A percentile compares a stretch with the other conserved stretches of the same genome.
Conservation (phyloP, 169 alveolate species). For the Condylostoma magnum region DNA sequence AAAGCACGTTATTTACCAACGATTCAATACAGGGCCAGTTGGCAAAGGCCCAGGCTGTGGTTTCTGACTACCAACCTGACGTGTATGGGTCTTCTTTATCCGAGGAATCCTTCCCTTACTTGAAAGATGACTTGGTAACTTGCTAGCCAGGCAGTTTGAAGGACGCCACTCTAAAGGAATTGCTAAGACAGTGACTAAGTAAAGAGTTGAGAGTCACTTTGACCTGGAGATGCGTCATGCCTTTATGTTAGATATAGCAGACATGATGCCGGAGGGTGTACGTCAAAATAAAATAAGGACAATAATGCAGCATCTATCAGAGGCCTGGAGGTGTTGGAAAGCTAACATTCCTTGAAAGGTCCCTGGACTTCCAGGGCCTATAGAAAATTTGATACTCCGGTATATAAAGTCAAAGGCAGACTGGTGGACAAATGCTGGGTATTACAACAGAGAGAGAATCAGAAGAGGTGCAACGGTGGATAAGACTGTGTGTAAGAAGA, state of each 20-base stretch:
- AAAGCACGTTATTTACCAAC: conserved; percentile 98
- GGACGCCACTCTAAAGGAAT: conserved; percentile 98
- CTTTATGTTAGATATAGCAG: conserved; percentile 98
- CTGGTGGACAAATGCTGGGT: conserved; percentile 99
- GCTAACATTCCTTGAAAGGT: conserved; percentile 99
- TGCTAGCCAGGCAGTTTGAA: conserved; percentile 97
- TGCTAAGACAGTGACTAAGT: conserved; percentile 98
- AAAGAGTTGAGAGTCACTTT: conserved; percentile 99
- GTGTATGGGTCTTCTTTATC: conserved; percentile 99
- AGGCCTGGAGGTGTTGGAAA: conserved; percentile 99
- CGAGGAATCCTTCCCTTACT: conserved; percentile 98
- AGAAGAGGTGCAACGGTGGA: conserved; percentile 99
- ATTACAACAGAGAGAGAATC: conserved; percentile 99
- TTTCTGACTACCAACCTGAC: conserved; percentile 99
- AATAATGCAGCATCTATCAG: conserved; percentile 98
- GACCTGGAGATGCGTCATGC: conserved; percentile 99
- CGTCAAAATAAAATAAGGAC: conserved; percentile 97
- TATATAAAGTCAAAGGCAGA: conserved; percentile 99
- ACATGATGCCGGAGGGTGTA: conserved; percentile 99
- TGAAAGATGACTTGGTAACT: conserved; percentile 99
- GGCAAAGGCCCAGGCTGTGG: conserved; percentile 99
- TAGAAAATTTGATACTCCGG: conserved; percentile 97
- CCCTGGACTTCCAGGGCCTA: conserved; percentile 99
- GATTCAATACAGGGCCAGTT: conserved; percentile 99
- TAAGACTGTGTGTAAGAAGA: conserved; percentile 99